A percentile compares a stretch with the other conserved stretches of the same genome.
Conservation (phyloP, 2,329 filamentous ascomycete genomes). For the Xylariales sp. region DNA sequence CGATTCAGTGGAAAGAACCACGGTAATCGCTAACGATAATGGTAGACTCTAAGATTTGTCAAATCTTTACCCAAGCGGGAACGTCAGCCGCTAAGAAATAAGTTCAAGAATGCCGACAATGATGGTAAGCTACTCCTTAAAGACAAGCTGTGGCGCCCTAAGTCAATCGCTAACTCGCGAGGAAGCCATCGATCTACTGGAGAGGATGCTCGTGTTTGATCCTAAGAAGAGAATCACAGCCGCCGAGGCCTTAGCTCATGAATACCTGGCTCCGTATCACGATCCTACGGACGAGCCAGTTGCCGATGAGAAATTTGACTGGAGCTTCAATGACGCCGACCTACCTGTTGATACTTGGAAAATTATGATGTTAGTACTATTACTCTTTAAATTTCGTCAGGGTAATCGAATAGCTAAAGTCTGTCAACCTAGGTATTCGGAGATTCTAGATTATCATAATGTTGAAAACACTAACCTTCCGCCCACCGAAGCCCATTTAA, state of each 20-base stretch:
- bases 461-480: constrained; percentile 68
- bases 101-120: constrained; percentile 95
- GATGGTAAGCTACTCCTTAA: constrained; percentile 64
- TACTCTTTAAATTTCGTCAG: background rate
- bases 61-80: constrained; percentile 96
- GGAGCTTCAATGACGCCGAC: constrained; percentile 99
- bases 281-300: constrained; percentile 96
- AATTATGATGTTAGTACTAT: constrained; percentile 90
- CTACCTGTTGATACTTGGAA: constrained; percentile 99
- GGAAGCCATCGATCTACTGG: constrained; percentile 86
- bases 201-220: constrained; percentile 98
- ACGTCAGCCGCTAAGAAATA: constrained; percentile 84
- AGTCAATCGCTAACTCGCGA: constrained; percentile 17
- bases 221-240: constrained; percentile 96
- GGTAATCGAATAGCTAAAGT: constrained; percentile 41
- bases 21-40: constrained; percentile 35
- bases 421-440: constrained; percentile 80
- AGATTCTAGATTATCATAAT: constrained; percentile 98
- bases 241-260: constrained; percentile 85
- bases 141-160: background rate
- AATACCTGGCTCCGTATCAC: constrained; percentile 96
- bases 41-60: constrained; percentile 91
- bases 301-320: constrained; percentile 97
- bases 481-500: constrained; percentile 55
- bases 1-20: background rate